These are phyloP conservation scores for Phytophthora meadii DNA, from an alignment of 352 stramenopile genomes.

Conservation along the genomic window DNA sequence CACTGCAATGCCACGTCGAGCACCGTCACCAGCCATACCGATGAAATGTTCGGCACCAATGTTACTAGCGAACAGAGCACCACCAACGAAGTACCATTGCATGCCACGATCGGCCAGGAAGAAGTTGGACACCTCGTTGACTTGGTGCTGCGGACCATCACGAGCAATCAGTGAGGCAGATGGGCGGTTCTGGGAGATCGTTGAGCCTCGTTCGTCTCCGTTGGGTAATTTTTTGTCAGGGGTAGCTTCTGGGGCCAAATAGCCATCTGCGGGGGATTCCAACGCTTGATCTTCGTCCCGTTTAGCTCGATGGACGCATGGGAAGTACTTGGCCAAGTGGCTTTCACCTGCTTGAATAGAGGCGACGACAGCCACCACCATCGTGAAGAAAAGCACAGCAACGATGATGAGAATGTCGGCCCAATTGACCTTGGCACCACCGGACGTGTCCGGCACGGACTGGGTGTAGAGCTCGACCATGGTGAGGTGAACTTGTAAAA, in stretches of 20 bases:
- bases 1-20: conserved; percentile 61
- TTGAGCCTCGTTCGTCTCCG: conserved; percentile 39
- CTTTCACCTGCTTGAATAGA: conserved; percentile 48
- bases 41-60: conserved; percentile 79
- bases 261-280: conserved; percentile 30
- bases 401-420: conserved; percentile 46
- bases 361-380: conserved; percentile 45
- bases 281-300: conserved; percentile 13
- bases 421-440: conserved; percentile 39
- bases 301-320: conserved; percentile 41
- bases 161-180: conserved; percentile 43
- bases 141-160: conserved; percentile 31
- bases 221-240: conserved; percentile 33
- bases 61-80: conserved; percentile 70
- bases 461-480: conserved; percentile 46
- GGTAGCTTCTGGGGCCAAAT: conserved; percentile 36
- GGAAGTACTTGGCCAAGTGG: conserved; percentile 42
- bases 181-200: conserved; percentile 24
- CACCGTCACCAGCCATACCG: conserved; percentile 70
- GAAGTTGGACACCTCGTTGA: conserved; percentile 58
- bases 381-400: conserved; percentile 37
- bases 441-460: conserved; percentile 37
- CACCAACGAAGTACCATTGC: conserved; percentile 73
- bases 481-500: conserved; percentile 4
- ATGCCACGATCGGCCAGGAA: conserved; percentile 72